Base-by-base conservation (phyloP, 208 protist genomes). In the Wallacemonas sp. region DNA sequence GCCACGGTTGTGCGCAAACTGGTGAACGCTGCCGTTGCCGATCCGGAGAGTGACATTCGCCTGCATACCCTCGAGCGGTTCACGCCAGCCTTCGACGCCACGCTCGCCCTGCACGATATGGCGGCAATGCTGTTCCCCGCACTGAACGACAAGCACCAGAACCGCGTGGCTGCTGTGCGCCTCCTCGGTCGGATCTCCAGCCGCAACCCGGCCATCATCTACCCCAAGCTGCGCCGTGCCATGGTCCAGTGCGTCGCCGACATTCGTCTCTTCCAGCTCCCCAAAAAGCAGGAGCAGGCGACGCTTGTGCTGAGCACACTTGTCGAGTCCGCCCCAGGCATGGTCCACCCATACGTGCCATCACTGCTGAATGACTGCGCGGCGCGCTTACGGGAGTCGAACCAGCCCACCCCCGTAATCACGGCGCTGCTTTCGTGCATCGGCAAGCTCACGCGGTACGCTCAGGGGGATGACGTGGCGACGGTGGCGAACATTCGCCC, bases 1-100 rank as follows among this genome's bases (percentile, higher is more conserved):
- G 87, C 83, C 44, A 81, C 73, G 3, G 81, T 96, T 9, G 75
- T 93, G 44, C 70, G 71, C 33, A 81, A 87, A 65, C 79, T 96
- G 37, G 82, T 92, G 33, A 87, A 85, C 63, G 84, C 83, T n/a
- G 88, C 91, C 13, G 88, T 96, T 39, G 83, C 88, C 24, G 91
- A 96, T 68, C 76, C 85, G 12, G 86, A 94, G 66, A 93, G 91
- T 71, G 85, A 93, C 68, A 93, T 96, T 52, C 81, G 91, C 26
- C 73, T 96, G 38, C 78, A 92, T 75, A 94, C 85, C 13, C 66
- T 96, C 5, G 79, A 91, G 55, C 79, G 67, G 34, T 84, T 96
- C 54, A 91, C 81, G 6, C 53, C 63, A 15, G 79, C 79, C 60
- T 93, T 80, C 60, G 89, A 96, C 69, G 64, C 76, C 44, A 88